Conservation (phyloP, 208 protist genomes). For the Wallacemonas sp. region DNA sequence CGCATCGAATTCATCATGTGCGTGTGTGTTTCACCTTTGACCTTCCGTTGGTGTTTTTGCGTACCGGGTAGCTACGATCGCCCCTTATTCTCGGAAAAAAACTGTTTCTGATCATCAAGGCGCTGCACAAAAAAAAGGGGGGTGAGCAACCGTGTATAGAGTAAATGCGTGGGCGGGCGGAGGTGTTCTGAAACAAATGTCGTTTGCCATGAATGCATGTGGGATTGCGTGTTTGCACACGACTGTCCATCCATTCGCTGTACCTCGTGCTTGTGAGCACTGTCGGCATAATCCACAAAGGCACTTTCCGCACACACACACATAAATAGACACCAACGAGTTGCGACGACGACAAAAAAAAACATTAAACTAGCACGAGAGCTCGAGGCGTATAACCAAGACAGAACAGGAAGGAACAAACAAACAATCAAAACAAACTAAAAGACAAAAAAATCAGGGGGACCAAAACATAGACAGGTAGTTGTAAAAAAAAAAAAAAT, state of each 20-base stretch:
- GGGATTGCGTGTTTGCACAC: no score
- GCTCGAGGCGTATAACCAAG: not conserved
- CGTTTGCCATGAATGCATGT: not conserved
- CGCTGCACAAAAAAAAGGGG: conserved; percentile 12
- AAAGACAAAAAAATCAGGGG: not conserved
- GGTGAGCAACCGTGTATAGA: not conserved
- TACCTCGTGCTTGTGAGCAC: no score
- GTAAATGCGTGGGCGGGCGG: no score
- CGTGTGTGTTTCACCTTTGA: not conserved
- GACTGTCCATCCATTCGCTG: no score
- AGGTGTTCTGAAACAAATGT: no score
- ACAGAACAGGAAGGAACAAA: conserved; percentile 3
- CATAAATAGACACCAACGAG: not conserved
- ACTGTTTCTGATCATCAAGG: no score
- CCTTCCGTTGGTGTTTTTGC: not conserved
- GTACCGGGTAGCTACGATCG: no score
- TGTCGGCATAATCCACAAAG: no score
- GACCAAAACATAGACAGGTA: no score
- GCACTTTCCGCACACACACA: no score
- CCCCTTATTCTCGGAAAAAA: no score
- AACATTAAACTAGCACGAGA: not conserved
- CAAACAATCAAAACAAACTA: conserved; percentile 4
- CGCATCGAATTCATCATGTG: no score
- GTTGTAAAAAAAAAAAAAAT: conserved; percentile 6
- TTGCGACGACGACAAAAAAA: not conserved